Conservation (phyloP, 2,329 filamentous ascomycete species). For the Chrysoporthe cubensis region DNA sequence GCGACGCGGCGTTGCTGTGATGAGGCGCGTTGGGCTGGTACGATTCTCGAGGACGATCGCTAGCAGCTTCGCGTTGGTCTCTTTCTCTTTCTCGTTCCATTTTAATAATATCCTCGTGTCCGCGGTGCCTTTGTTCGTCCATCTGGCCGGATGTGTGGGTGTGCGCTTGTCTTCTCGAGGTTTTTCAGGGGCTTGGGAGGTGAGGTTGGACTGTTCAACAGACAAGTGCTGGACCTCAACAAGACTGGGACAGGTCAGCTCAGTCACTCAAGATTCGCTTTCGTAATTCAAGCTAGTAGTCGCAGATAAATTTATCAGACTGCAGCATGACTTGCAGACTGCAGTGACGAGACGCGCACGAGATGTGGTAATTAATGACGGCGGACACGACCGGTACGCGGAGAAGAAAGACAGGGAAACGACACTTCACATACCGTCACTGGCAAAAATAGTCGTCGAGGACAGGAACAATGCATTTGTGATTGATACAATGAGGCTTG, state of each 20-base stretch:
- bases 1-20: slow-evolving; percentile 85
- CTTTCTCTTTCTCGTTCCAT: slow-evolving; percentile 66
- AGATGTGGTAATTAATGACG: background rate
- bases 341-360: background rate
- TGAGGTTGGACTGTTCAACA: background rate
- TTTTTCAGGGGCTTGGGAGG: background rate
- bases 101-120: slow-evolving; percentile 51
- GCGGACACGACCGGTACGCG: background rate
- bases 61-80: slow-evolving; percentile 65
- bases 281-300: background rate
- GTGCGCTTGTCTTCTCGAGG: background rate
- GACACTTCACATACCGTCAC: slow-evolving; percentile 5
- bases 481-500: background rate
- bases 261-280: background rate
- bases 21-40: slow-evolving; percentile 72
- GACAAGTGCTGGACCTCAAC: slow-evolving; percentile 18
- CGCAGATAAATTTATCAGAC: too few species aligned
- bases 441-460: background rate
- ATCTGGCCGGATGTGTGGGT: slow-evolving; percentile 36
- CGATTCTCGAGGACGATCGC: slow-evolving; percentile 53
- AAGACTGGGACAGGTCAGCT: slow-evolving; percentile 24
- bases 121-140: slow-evolving; percentile 52
- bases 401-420: background rate
- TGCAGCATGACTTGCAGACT: too few species aligned
- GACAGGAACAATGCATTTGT: slow-evolving; percentile 15